Base-by-base conservation (phyloP, 202 grass and related monocot genomes). In the Panicum virgatum region DNA sequence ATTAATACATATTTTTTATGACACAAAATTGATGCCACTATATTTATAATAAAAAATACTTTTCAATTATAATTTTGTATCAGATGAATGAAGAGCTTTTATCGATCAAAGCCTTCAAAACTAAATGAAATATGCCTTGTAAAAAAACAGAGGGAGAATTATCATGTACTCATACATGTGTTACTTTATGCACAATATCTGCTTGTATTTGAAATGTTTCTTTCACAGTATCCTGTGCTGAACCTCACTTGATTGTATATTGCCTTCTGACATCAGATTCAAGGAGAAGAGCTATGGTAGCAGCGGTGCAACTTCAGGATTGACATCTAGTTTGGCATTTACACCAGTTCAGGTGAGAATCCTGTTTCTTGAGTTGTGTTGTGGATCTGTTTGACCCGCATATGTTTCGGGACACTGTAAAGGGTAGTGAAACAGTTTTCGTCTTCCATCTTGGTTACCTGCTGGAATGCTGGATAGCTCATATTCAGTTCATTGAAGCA, bases 311-410 rank as follows among this genome's bases (percentile, higher is more conserved):
- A 97, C 88, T 65, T 91, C 93, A 73, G 93, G 93, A 63, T 71
- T 97, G 69, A 92, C 93, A 13, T 93, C 93, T 66, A 97, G 90
- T 85, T 87, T 93, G 62, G 93, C 93, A 64, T 97, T 91, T 83
- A 97, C 93, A 46, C 90, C 93, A 74, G 90, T 97, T 67, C 90
- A 97, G 81, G 93, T 93, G 78, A 85, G 86, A 16, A 16, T 80
- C 25, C 65, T 73, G 76, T 32, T 82, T 56, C 48, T 69, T 45
- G 71, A 65, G 56, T 64, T 48, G 30, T 45, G 48, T 70, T 52
- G 10, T 46, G 63, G 30, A 29, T 56, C 66, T 54, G 37, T n/a
- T 37, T 45, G 27, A 15, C 39, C 25, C 37, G 66, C 25, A 23
- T 30, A 12, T 36, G 19, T 69, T 52, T 45, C 22, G 56, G 53